Conservation (phyloP, 768 basidiomycete genomes). For the Termitomyces sp. region DNA sequence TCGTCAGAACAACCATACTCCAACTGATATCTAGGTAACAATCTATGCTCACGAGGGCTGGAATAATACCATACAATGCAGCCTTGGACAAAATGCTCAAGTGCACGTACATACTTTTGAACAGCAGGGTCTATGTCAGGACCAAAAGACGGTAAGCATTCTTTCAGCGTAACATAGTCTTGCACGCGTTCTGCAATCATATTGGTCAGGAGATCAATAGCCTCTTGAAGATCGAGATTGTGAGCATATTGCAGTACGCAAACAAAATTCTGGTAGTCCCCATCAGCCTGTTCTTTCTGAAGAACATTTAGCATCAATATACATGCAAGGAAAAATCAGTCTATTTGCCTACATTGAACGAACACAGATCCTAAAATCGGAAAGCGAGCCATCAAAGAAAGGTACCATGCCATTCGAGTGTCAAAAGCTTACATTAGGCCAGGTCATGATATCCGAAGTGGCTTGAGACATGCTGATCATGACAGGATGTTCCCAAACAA, state of each 20-base stretch:
- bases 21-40: neutral
- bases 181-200: conserved; percentile 18
- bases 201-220: conserved; percentile 16
- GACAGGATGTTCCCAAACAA: conserved; percentile 15
- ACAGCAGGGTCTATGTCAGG: conserved; percentile 10
- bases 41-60: conserved; percentile 8
- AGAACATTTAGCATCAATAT: neutral
- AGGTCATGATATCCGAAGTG: conserved; percentile 17
- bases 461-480: conserved; percentile 16
- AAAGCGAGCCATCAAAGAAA: neutral
- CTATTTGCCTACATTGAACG: neutral
- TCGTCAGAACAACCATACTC: neutral
- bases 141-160: conserved; percentile 19
- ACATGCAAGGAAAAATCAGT: too few relatives aligned
- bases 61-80: conserved; percentile 14
- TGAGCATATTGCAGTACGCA: conserved; percentile 19
- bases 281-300: conserved; percentile 25
- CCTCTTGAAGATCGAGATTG: conserved; percentile 20
- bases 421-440: conserved; percentile 15
- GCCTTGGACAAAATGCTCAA: conserved; percentile 16
- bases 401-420: neutral
- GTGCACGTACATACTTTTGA: conserved; percentile 7
- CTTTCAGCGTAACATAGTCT: conserved; percentile 19
- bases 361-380: neutral
- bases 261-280: conserved; percentile 23